Evolutionary conservation across 768 basidiomycete species (phyloP), one percentile per base, ranked within the genome.

Genomic region (Lactarius akahatsu): DNA sequence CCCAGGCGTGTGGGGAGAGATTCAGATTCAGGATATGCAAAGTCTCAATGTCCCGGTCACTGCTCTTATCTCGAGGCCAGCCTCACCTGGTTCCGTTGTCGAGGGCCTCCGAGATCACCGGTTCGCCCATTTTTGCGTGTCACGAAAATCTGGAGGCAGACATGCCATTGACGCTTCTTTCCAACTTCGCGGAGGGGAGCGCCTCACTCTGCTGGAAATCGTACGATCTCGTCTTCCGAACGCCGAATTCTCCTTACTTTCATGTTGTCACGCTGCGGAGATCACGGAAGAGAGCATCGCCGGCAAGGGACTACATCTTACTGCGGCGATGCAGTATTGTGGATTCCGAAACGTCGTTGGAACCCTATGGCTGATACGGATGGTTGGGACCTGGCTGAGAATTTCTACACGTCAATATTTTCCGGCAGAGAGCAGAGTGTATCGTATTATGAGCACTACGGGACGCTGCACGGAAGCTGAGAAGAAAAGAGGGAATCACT

Each of bases 331-430:
- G 66, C 65, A 61, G 20, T 57, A 61, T 16, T 62, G 59, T 32
- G 69, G 66, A 7, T 70, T 66, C 55, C 34, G 59, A 5, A 58
- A 62, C 10, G 62, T 67, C 11, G 59, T 70, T 9, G 62, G 61
- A n/a, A 64, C 69, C 4, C 57, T 67, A 70, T 70, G 59, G 57
- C 18, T 1, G 69, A 67, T 15, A 26, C 18, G 1, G 69, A 67
- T 30, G 66, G 63, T 11, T 58, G 57, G 23, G 30, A 32, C 30
- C 30, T 32, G 6, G 30, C 6, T 32, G 30, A 32, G 30, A 32
- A 32, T n/a, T n/a, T n/a, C 30, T 30, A 30, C 30, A 30, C 3
- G 30, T 32, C 30, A 7, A 32, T 32, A 7, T 32, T 32, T 32
- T 4, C 30, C 6, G 30, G 30, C 30, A 4, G 30, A 28, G 28